phyloP scores from a whole-genome alignment of 225 moss, liverwort and hornwort genomes.

The Marchantia polymorpha region DNA sequence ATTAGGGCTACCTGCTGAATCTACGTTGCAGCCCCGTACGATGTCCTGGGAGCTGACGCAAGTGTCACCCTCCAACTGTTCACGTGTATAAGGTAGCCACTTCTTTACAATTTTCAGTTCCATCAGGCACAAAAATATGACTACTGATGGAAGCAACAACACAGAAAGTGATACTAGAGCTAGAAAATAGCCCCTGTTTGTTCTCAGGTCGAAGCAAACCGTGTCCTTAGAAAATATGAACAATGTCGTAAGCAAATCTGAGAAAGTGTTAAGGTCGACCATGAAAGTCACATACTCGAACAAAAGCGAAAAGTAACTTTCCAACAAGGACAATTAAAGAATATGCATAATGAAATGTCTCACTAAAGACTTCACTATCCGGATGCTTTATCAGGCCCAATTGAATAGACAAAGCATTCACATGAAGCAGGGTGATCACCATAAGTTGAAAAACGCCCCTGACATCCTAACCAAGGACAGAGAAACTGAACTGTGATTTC shows the following conservation, averaged over 20 bases:
- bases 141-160: neutral
- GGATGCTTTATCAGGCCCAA: neutral
- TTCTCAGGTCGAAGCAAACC: slow-evolving; percentile 6
- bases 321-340: neutral
- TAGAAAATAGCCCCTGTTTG: neutral
- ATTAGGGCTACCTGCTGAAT: too few species aligned
- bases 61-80: too few species aligned
- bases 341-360: neutral
- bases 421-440: too few species aligned
- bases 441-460: too few species aligned
- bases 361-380: neutral
- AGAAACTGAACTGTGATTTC: neutral
- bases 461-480: too few species aligned
- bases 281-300: neutral
- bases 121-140: neutral
- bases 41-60: too few species aligned
- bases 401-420: neutral
- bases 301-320: neutral
- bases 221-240: slow-evolving; percentile 75
- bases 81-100: too few species aligned
- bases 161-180: neutral
- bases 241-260: slow-evolving; percentile 98
- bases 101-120: neutral
- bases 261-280: slow-evolving; percentile 49
- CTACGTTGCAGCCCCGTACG: too few species aligned